Conservation (phyloP, 202 grass and related monocot species). For the Musa balbisiana region DNA sequence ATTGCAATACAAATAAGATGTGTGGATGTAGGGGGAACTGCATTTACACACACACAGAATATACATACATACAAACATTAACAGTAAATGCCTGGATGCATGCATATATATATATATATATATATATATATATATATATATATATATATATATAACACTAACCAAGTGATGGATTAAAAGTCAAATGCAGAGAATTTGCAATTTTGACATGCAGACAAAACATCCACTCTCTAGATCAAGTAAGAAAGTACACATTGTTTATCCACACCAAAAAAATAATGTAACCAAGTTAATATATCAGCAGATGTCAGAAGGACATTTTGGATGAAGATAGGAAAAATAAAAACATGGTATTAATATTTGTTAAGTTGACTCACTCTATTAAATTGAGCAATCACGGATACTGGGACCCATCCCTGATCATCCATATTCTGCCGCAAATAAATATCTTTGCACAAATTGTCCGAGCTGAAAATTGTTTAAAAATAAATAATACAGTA, state of each 20-base stretch:
- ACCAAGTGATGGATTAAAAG: not conserved
- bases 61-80: too few relatives aligned
- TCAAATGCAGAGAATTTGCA: not conserved
- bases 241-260: not conserved
- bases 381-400: constrained; percentile 31
- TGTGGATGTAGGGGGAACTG: not conserved
- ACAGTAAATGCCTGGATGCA: too few relatives aligned
- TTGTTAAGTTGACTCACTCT: constrained; percentile 16
- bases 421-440: constrained; percentile 36
- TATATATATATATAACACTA: too few relatives aligned
- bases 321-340: not conserved
- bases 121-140: too few relatives aligned
- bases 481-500: not conserved
- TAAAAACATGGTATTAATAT: not conserved
- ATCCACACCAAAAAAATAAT: not conserved
- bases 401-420: constrained; percentile 48
- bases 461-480: constrained; percentile 25
- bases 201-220: not conserved
- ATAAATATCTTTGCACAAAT: constrained; percentile 26
- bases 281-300: not conserved
- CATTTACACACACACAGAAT: not conserved
- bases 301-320: not conserved
- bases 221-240: not conserved
- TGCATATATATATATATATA: too few relatives aligned
- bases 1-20: too few relatives aligned